These are phyloP conservation scores for Aspergillus sojae DNA, from an alignment of 2,329 filamentous ascomycete species.

Conservation along the genomic window DNA sequence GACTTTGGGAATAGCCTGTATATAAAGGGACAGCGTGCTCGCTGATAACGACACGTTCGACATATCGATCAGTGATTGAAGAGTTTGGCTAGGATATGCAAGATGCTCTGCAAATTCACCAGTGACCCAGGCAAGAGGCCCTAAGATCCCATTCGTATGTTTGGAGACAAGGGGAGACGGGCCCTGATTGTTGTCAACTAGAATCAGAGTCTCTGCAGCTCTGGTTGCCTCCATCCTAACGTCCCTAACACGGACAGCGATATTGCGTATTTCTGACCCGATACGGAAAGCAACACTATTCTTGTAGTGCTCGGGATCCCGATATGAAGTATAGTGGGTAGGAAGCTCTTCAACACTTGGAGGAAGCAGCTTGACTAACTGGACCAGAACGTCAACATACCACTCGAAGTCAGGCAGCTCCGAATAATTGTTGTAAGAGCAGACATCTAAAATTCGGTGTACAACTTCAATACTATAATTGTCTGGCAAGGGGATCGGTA, in stretches of 20 bases:
- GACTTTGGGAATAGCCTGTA: constrained; percentile 86
- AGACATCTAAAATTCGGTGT: constrained; percentile 81
- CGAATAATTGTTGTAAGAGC: constrained; percentile 82
- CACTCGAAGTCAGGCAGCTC: constrained; percentile 92
- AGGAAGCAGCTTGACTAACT: constrained; percentile 70
- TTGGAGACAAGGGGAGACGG: constrained; percentile 57
- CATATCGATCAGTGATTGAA: constrained; percentile 74
- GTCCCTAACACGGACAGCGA: constrained; percentile 87
- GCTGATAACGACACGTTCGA: constrained; percentile 61
- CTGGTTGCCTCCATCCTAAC: constrained; percentile 78
- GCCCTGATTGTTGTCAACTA: constrained; percentile 59
- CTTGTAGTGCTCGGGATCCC: constrained; percentile 16
- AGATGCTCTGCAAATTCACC: constrained; percentile 84
- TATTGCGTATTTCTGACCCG: constrained; percentile 82
- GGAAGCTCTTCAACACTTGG: constrained; percentile 27
- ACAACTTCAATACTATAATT: constrained; percentile 87
- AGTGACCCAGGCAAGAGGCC: constrained; percentile 78
- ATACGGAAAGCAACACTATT: constrained; percentile 53
- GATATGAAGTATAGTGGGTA: constrained; percentile 18
- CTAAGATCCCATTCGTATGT: constrained; percentile 66
- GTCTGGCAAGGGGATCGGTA: constrained; percentile 61
- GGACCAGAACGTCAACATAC: constrained; percentile 89
- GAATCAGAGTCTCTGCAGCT: constrained; percentile 75
- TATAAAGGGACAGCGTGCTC: constrained; percentile 72
- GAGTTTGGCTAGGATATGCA: constrained; percentile 67